A percentile compares a stretch with the other conserved stretches of the same genome.
Evolutionary conservation across 2,329 filamentous ascomycete species (phyloP).

Genomic region (Stromatinia cepivora): DNA sequence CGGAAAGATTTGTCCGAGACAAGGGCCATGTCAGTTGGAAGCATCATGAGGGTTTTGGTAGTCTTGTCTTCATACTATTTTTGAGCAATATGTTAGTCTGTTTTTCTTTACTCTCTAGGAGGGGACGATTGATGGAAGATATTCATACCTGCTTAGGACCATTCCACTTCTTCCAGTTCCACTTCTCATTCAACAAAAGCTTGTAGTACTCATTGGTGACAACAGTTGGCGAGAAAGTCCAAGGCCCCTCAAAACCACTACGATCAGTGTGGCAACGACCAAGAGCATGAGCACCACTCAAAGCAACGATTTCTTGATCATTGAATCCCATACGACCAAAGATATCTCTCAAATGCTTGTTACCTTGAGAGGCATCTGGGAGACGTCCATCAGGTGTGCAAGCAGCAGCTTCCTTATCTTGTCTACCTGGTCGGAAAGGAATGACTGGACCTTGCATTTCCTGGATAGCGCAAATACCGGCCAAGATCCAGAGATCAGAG

Average conservation of each 20-base stretch:
- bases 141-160: constrained; percentile 69
- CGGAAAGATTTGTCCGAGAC: constrained; percentile 86
- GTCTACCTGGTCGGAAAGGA: constrained; percentile 84
- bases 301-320: constrained; percentile 93
- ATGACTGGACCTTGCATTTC: constrained; percentile 90
- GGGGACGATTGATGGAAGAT: background rate
- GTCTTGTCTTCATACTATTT: constrained; percentile 78
- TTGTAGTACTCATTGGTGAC: constrained; percentile 95
- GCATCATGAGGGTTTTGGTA: constrained; percentile 93
- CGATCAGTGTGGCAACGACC: constrained; percentile 88
- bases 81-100: constrained; percentile 21
- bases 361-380: constrained; percentile 76
- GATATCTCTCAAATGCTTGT: constrained; percentile 83
- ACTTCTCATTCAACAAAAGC: constrained; percentile 87
- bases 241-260: constrained; percentile 83
- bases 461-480: constrained; percentile 81
- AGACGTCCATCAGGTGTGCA: constrained; percentile 94
- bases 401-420: constrained; percentile 74
- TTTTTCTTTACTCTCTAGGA: background rate
- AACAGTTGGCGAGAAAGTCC: constrained; percentile 88
- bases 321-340: constrained; percentile 98
- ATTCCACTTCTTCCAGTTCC: constrained; percentile 87
- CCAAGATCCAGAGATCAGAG: constrained; percentile 95
- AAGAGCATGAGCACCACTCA: constrained; percentile 81
- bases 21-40: constrained; percentile 86